Evolutionary conservation across 75 land plant genomes (phyloP), one percentile per base, ranked within the genome.

Genomic region (Sequoiadendron giganteum): DNA sequence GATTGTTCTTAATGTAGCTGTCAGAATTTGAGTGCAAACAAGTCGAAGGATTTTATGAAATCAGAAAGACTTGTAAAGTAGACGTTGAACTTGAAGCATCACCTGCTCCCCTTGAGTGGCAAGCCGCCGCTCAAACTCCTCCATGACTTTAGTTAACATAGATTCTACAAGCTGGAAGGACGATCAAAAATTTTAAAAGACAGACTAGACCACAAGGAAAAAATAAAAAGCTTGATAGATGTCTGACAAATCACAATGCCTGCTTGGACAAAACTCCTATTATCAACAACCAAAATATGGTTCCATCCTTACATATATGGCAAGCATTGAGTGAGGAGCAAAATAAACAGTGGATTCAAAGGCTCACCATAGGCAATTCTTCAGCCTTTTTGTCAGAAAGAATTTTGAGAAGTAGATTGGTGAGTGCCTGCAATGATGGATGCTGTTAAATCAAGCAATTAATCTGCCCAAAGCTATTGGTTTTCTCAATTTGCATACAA

Each of bases 91-190:
- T 85, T 34, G 19, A 49, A 49, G 86, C 42, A 85, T 54, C 91
- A 93, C 96, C 93, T 95, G 91, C 56, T 89, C 90, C 28, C 89
- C 77, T 87, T 92, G 91, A 73, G 89, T 89, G 75, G 40, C 81
- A 61, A 92, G 86, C 85, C 86, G 54, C 47, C 73, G 88, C 43
- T 90, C 85, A 85, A 90, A 92, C 70, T 92, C 91, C 86, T 92
- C 85, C 43, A 92, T 90, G 32, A 90, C 93, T 85, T 93, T 91
- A 21, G 83, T 87, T 28, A 93, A 86, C 82, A 93, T 88, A 52
- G 86, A 76, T 82, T 95, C 96, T 85, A 95, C 91, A 65, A 95
- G 86, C 96, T 95, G 88, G 84, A 89, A 38, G 86, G 34, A 14
- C 47, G 72, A 70, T 43, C 52, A 82, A 18, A 82, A 82, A 81